Evolutionary conservation across 371 early-diverging fungal genomes (phyloP), one percentile per base, ranked within the genome.

Genomic region (Vittaforma corneae): DNA sequence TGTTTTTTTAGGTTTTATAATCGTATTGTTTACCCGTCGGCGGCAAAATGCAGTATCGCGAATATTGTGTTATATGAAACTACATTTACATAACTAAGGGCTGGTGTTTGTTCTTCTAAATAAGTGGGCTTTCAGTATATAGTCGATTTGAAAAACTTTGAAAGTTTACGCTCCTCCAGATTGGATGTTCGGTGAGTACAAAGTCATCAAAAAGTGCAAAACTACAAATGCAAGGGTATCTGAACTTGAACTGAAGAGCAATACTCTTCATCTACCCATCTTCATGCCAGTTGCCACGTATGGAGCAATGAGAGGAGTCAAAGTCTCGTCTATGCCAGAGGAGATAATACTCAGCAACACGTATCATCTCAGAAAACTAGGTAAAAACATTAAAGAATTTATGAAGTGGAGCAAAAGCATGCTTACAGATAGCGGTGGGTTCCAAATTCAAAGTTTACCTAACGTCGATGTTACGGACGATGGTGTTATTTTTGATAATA

Each of bases 231-330:
- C 90, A 0, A 78, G 90, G 57, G 87, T 86, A 0, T 85, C 88
- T 6, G 67, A 83, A 24, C 77, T 89, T 73, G 82, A 81, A n/a
- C 77, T 91, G 59, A 88, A 87, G 42, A 89, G 89, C 79, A 84
- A 83, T 29, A 86, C 84, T 2, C 88, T 88, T 11, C 83, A 86
- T 58, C 85, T 88, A 34, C 93, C 93, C 29, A 86, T 87, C 65
- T 93, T 91, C 70, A 93, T 93, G 93, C 92, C 93, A 2, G 93
- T 93, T 6, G 92, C 89, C n/a, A 93, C 93, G 1, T 87, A 91
- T 79, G 93, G 90, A 20, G 85, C 89, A 11, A 82, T 93, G 80
- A 92, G 92, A 73, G 92, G 89, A 16, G 72, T 90, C 54, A 84
- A 86, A 24, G 82, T 85, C 11, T 70, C 85, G 22, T 82, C 84